Evolutionary conservation across 176 grass and related monocot species (phyloP), one percentile per base, ranked within the genome.

Genomic region (Secale cereale): DNA sequence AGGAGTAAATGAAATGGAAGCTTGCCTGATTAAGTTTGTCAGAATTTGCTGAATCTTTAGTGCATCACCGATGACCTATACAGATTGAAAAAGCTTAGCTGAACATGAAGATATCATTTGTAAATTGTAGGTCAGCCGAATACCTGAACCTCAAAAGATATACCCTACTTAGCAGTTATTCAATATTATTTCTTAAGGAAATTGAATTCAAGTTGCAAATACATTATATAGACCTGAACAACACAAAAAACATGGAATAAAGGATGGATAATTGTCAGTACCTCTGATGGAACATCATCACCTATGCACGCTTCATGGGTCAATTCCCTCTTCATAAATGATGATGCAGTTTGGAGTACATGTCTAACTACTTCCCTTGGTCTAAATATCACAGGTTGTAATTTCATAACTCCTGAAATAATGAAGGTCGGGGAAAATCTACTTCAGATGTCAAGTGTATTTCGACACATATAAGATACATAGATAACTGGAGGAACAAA

Each of bases 331-430:
- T 87, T 92, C 82, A 97, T 86, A 82, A 88, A 92, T 82, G 95
- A 89, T 4, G 86, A 82, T 26, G 95, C 95, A 94, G 82, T 93
- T 89, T 93, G 92, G 10, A 97, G 92, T 46, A 94, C 95, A 91
- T 97, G 89, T 74, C 88, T 93, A 39, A 94, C 87, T 30, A 97
- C 91, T 92, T 97, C 95, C 88, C 92, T 97, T 70, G 95, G 95
- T 88, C 92, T 94, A 78, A 97, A 97, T 50, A 85, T 94, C 4
- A 76, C 84, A 81, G 80, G 60, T 60, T 97, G 92, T 86, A 97
- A 81, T 92, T 94, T 90, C 95, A 94, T 97, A 67, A 83, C 87
- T 64, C 95, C 95, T 97, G 81, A 69, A 86, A 85, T 48, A 64
- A 84, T 19, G 9, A 78, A 80, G 39, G 45, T 3, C 46, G 11